Conservation (phyloP, 208 protist genomes). For the Crithidia sp. region DNA sequence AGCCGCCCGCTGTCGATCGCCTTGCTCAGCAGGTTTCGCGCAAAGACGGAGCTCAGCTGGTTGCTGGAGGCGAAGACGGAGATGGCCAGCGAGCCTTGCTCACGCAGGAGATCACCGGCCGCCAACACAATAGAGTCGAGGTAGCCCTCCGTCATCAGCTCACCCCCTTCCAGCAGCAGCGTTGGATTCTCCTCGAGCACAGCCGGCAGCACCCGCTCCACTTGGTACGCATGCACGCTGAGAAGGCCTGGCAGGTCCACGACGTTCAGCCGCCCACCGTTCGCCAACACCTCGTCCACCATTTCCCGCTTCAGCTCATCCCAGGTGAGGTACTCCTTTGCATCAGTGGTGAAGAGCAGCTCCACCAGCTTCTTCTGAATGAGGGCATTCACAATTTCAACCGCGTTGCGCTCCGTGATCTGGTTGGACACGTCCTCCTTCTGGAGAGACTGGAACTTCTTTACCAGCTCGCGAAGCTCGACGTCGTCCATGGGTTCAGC, state of each 20-base stretch:
- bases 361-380: slow-evolving; percentile 74
- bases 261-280: slow-evolving; percentile 76
- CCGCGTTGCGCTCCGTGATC: slow-evolving; percentile 82
- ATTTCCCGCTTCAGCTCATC: slow-evolving; percentile 79
- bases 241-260: slow-evolving; percentile 71
- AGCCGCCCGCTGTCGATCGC: slow-evolving; percentile 48
- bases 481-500: slow-evolving; percentile 36
- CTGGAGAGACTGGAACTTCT: slow-evolving; percentile 75
- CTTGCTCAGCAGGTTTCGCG: slow-evolving; percentile 46
- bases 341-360: slow-evolving; percentile 78
- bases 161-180: slow-evolving; percentile 58
- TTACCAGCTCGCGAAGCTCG: slow-evolving; percentile 69
- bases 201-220: slow-evolving; percentile 71
- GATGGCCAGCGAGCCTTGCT: slow-evolving; percentile 69
- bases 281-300: slow-evolving; percentile 75
- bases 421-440: slow-evolving; percentile 61
- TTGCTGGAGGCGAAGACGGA: slow-evolving; percentile 63
- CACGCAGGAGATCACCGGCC: slow-evolving; percentile 58
- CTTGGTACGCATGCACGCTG: slow-evolving; percentile 68
- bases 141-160: slow-evolving; percentile 76
- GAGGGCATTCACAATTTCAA: slow-evolving; percentile 81
- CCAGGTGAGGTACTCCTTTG: slow-evolving; percentile 87
- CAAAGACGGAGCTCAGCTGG: slow-evolving; percentile 71
- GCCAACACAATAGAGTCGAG: slow-evolving; percentile 54
- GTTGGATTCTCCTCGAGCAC: slow-evolving; percentile 58